These are phyloP conservation scores for Epithele typhae DNA, from an alignment of 768 basidiomycete genomes.

Conservation along the genomic window DNA sequence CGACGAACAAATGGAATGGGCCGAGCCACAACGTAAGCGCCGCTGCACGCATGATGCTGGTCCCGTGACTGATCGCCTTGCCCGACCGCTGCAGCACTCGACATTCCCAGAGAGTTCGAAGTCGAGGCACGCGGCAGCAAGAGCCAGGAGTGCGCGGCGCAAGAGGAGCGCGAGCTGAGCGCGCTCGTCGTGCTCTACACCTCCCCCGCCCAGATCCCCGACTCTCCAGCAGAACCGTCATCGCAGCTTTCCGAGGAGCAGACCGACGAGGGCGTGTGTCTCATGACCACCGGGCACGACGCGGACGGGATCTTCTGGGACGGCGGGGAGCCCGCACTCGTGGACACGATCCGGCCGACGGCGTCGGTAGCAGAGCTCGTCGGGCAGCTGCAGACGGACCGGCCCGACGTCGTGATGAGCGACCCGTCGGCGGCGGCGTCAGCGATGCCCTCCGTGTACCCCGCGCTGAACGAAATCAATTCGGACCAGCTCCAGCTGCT, in stretches of 20 bases:
- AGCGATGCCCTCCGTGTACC: conserved; percentile 30
- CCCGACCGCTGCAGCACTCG: conserved; percentile 49
- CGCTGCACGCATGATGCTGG: background rate
- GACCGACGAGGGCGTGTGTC: conserved; percentile 53
- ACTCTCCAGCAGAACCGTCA: conserved; percentile 69
- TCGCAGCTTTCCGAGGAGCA: conserved; percentile 63
- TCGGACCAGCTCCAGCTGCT: conserved; percentile 65
- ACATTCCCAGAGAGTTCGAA: conserved; percentile 57
- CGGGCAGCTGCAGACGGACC: conserved; percentile 50
- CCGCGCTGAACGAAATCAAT: conserved; percentile 42
- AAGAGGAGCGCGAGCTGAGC: conserved; percentile 77
- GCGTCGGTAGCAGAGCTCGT: conserved; percentile 69
- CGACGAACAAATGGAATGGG: conserved; percentile 86
- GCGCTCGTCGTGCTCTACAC: conserved; percentile 75
- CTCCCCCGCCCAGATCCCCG: conserved; percentile 66
- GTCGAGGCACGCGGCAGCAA: conserved; percentile 52
- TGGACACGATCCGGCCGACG: conserved; percentile 23
- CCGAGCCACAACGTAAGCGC: conserved; percentile 72
- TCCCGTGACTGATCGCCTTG: conserved; percentile 21
- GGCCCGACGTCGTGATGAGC: conserved; percentile 36
- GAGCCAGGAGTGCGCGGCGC: conserved; percentile 64
- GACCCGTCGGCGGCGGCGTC: conserved; percentile 28
- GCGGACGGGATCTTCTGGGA: conserved; percentile 65
- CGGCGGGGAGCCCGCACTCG: conserved; percentile 29
- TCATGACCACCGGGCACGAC: conserved; percentile 69